phyloP scores from a whole-genome alignment of 768 basidiomycete species.

The Pleurotus tuber-regium region DNA sequence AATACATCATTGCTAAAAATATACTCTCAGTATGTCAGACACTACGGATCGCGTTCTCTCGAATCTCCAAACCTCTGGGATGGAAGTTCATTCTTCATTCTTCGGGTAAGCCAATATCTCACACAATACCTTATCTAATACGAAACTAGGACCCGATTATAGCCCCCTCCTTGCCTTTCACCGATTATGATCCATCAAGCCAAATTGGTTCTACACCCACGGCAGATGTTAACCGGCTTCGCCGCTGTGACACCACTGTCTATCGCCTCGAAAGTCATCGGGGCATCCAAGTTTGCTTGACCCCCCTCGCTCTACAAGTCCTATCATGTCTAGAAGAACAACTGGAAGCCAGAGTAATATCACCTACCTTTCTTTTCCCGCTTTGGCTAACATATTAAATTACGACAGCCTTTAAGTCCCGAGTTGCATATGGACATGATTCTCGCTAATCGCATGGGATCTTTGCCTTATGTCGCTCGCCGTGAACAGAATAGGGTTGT shows the following conservation, averaged over 20 bases:
- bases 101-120: slow-evolving; percentile 34
- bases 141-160: slow-evolving; percentile 23
- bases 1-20: slow-evolving; percentile 18
- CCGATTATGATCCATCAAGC: no score
- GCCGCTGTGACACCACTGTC: slow-evolving; percentile 24
- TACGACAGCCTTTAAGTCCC: slow-evolving; percentile 28
- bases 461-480: slow-evolving; percentile 23
- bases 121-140: no score
- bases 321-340: slow-evolving; percentile 46
- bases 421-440: slow-evolving; percentile 41
- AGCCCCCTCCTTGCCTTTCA: no score
- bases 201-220: neutral
- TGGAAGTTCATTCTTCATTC: slow-evolving; percentile 41
- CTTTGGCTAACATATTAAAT: neutral
- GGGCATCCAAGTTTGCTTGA: slow-evolving; percentile 42
- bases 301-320: slow-evolving; percentile 51
- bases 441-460: slow-evolving; percentile 36
- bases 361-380: neutral
- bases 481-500: slow-evolving; percentile 27
- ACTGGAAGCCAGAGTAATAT: slow-evolving; percentile 41
- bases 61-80: slow-evolving; percentile 41
- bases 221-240: slow-evolving; percentile 1
- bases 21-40: slow-evolving; percentile 48
- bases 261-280: slow-evolving; percentile 39
- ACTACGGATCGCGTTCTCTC: slow-evolving; percentile 39